phyloP scores from a whole-genome alignment of 306 rosid genomes.

The Biancaea sappan region DNA sequence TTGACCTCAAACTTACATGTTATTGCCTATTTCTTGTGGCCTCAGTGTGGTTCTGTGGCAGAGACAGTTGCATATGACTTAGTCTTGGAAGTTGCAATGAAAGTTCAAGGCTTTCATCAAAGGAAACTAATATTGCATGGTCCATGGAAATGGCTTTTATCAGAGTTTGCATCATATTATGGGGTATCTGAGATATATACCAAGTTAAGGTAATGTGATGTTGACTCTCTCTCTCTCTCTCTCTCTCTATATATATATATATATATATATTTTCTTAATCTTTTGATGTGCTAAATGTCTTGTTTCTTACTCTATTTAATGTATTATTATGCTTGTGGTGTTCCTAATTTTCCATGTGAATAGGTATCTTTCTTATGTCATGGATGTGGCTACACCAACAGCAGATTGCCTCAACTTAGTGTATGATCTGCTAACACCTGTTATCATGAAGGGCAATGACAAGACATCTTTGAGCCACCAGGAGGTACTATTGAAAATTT shows the following conservation, averaged over 20 bases:
- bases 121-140: slow-evolving; percentile 80
- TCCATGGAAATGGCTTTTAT: slow-evolving; percentile 96
- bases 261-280: too few relatives aligned
- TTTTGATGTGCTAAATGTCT: slow-evolving; percentile 16
- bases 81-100: slow-evolving; percentile 92
- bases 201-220: slow-evolving; percentile 71
- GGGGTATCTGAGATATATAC: slow-evolving; percentile 92
- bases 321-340: slow-evolving; percentile 5
- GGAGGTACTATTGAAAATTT: slow-evolving; percentile 61
- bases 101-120: slow-evolving; percentile 83
- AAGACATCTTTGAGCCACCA: slow-evolving; percentile 92
- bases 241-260: too few relatives aligned
- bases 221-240: slow-evolving; percentile 26
- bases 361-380: slow-evolving; percentile 90
- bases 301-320: background rate
- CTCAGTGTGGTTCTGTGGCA: slow-evolving; percentile 90
- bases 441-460: slow-evolving; percentile 74
- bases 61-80: slow-evolving; percentile 98
- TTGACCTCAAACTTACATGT: background rate
- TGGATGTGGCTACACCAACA: slow-evolving; percentile 99
- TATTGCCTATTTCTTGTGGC: slow-evolving; percentile 25
- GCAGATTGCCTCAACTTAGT: slow-evolving; percentile 93
- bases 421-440: slow-evolving; percentile 69
- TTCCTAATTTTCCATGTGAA: slow-evolving; percentile 31
- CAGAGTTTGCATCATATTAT: slow-evolving; percentile 88